Evolutionary conservation across 441 rosid species (phyloP).

Genomic region (Gossypium schwendimanii): DNA sequence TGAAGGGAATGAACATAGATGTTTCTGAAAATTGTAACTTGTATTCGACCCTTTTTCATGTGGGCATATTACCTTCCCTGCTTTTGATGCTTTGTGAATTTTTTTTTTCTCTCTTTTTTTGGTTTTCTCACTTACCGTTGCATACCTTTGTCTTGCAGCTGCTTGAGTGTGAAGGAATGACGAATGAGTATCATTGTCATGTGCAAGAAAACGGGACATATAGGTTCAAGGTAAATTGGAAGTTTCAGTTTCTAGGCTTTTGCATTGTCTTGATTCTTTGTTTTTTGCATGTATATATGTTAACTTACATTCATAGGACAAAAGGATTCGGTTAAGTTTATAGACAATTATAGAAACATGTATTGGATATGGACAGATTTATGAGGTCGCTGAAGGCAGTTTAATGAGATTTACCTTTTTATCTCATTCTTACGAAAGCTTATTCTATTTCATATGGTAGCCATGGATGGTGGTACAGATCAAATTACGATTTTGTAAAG

Average conservation of each 20-base stretch:
- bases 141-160: constrained; percentile 26
- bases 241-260: constrained; percentile 25
- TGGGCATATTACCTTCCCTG: background rate
- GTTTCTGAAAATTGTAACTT: background rate
- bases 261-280: constrained; percentile 11
- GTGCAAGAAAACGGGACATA: constrained; percentile 34
- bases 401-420: background rate
- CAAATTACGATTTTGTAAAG: background rate
- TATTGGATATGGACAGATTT: background rate
- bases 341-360: background rate
- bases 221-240: constrained; percentile 50
- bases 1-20: background rate
- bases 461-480: background rate
- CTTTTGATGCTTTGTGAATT: background rate
- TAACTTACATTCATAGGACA: background rate
- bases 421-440: background rate
- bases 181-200: constrained; percentile 49
- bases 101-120: background rate
- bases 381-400: background rate
- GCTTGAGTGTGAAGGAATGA: constrained; percentile 43
- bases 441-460: background rate
- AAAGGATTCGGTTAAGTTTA: background rate
- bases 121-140: background rate
- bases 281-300: background rate
- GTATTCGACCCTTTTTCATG: background rate